phyloP scores from a whole-genome alignment of 1,139 yeast species.

The Hansenula sp. region DNA sequence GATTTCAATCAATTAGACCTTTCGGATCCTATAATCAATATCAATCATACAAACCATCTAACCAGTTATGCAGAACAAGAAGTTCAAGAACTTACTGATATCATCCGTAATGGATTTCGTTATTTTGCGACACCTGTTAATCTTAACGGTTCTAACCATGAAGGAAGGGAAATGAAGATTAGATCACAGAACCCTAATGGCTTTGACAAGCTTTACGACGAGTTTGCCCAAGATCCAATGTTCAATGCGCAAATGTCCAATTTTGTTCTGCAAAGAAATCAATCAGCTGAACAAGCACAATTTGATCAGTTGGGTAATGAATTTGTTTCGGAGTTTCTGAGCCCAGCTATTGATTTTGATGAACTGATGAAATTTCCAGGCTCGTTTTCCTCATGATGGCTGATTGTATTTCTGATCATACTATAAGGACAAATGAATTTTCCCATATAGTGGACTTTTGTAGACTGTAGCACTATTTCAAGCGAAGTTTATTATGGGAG shows the following conservation, averaged over 20 bases:
- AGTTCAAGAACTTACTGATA: background rate
- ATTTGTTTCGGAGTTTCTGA: background rate
- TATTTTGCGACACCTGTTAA: background rate
- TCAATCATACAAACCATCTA: background rate
- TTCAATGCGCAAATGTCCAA: slow-evolving; percentile 1
- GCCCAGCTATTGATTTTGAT: background rate
- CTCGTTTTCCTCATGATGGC: too few species aligned
- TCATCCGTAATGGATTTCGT: background rate
- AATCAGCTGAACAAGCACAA: background rate
- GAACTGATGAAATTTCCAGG: background rate
- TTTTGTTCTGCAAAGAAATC: background rate
- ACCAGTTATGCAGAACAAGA: background rate
- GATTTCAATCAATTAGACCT: background rate
- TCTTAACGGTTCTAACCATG: background rate
- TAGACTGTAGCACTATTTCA: too few species aligned
- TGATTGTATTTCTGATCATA: too few species aligned
- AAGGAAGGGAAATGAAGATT: background rate
- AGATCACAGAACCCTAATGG: background rate
- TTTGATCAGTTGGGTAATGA: background rate
- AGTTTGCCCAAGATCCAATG: background rate
- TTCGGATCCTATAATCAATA: background rate
- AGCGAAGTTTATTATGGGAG: too few species aligned
- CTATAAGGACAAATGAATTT: too few species aligned
- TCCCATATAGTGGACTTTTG: too few species aligned
- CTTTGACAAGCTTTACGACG: background rate